A percentile compares a stretch with the other conserved stretches of the same genome.
phyloP scores from a whole-genome alignment of 2,329 filamentous ascomycete genomes.

The Cladorrhinum sp. region DNA sequence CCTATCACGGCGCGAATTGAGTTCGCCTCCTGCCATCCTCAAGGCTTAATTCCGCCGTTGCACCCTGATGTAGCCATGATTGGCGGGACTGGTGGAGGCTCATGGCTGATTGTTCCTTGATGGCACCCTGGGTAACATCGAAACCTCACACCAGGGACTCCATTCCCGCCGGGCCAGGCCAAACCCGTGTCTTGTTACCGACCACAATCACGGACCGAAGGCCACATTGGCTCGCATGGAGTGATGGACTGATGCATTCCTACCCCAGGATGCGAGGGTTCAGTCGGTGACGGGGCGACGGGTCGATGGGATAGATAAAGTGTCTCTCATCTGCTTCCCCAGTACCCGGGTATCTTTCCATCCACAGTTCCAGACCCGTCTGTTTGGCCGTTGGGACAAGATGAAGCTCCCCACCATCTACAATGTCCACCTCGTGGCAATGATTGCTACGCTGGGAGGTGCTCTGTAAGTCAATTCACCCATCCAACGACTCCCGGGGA shows the following conservation, averaged over 20 bases:
- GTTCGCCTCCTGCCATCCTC: conserved; percentile 1
- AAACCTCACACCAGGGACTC: neutral
- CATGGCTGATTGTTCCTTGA: neutral
- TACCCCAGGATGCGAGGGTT: neutral
- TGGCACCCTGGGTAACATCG: conserved; percentile 4
- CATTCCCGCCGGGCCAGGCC: neutral
- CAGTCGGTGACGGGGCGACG: neutral
- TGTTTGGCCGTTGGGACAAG: conserved; percentile 10
- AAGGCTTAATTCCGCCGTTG: conserved; percentile 4
- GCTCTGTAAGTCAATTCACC: conserved; percentile 37
- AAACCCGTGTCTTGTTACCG: neutral
- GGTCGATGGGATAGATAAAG: conserved; percentile 6
- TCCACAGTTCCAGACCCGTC: neutral
- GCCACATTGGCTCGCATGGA: conserved; percentile 5
- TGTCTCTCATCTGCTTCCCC: neutral
- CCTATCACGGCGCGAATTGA: conserved; percentile 9
- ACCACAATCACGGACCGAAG: neutral
- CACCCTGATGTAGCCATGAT: conserved; percentile 2
- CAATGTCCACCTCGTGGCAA: conserved; percentile 52
- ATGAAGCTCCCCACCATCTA: conserved; percentile 47
- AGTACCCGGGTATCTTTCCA: neutral
- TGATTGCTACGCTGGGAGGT: conserved; percentile 51
- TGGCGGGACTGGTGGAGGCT: conserved; percentile 6
- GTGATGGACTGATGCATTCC: neutral
- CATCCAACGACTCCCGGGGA: too few relatives aligned